Evolutionary conservation across 768 basidiomycete species (phyloP), one percentile per base, ranked within the genome.

Genomic region (Lactarius akahatsu): DNA sequence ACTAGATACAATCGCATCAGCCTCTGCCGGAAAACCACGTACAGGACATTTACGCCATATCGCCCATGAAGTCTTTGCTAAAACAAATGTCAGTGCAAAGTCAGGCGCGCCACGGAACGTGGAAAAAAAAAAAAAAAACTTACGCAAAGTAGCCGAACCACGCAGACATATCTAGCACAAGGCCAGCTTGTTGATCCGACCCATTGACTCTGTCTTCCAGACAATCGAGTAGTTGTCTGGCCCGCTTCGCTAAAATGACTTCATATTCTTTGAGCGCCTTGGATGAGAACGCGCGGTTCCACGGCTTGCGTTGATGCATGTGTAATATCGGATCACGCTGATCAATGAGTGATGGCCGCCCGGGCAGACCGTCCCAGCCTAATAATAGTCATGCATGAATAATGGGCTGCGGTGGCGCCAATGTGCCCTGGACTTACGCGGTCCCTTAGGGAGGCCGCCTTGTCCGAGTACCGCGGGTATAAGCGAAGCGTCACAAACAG

Each of bases 51-150:
- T 74, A 81, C 81, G 76, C 77, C 77, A 82, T 77, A 64, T 81
- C 80, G 59, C 80, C 78, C 81, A 82, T 82, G 63, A 83, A 79
- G 67, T 82, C 81, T 63, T 78, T 80, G 30, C 80, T 82, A 36
- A 20, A 34, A 50, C 26, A 36, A 47, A 20, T 26, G 36, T 61
- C 67, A 59, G 38, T 11, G 36, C 36, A 7, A 36, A 36, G 36
- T 36, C 36, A 36, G 50, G 62, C 38, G n/a, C 5, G 4, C 10
- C 23, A 20, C 11, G 26, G 54, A 50, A 20, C 58, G 55, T 50
- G 40, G 36, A 63, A n/a, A 40, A 47, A 15, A 50, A 63, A n/a
- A 40, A 47, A 15, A 50, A 18, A 54, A n/a, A 40, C 76, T 70
- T 71, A 79, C 79, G 78, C 78, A 71, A 79, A 79, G 50, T 75